Percentiles rank a stretch among this genome's conserved stretches.
Evolutionary conservation across 176 grass and related monocot genomes (phyloP).

Genomic region (Carex pumila): DNA sequence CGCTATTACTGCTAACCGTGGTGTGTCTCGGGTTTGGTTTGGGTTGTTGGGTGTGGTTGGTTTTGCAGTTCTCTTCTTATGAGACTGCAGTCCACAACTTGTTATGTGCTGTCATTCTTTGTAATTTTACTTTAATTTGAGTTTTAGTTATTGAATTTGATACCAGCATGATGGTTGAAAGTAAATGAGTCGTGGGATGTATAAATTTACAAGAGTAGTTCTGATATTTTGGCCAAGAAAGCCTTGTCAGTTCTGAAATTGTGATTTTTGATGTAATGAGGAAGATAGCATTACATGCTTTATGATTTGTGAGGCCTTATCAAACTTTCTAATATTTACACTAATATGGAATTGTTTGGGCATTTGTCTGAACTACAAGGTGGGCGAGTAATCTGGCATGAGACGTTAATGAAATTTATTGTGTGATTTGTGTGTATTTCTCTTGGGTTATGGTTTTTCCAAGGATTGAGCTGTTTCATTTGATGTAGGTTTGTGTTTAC

Average conservation of each 20-base stretch:
- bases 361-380: not conserved
- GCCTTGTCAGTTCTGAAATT: not conserved
- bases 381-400: not conserved
- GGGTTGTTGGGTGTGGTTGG: not conserved
- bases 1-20: not conserved
- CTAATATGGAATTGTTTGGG: not conserved
- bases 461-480: not conserved
- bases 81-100: not conserved
- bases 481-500: not conserved
- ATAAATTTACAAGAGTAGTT: not conserved
- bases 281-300: not conserved
- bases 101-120: not conserved
- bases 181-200: not conserved
- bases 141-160: not conserved
- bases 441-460: not conserved
- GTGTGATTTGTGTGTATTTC: not conserved
- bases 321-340: not conserved
- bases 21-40: not conserved
- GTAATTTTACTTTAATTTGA: constrained; percentile 1
- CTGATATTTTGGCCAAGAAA: not conserved
- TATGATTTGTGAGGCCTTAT: not conserved
- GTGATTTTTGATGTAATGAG: constrained; percentile 1
- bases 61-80: constrained; percentile 13
- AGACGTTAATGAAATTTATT: not conserved
- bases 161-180: constrained; percentile 3